These are phyloP conservation scores for Colletotrichum cereale DNA, from an alignment of 2,329 filamentous ascomycete genomes.

Conservation along the genomic window DNA sequence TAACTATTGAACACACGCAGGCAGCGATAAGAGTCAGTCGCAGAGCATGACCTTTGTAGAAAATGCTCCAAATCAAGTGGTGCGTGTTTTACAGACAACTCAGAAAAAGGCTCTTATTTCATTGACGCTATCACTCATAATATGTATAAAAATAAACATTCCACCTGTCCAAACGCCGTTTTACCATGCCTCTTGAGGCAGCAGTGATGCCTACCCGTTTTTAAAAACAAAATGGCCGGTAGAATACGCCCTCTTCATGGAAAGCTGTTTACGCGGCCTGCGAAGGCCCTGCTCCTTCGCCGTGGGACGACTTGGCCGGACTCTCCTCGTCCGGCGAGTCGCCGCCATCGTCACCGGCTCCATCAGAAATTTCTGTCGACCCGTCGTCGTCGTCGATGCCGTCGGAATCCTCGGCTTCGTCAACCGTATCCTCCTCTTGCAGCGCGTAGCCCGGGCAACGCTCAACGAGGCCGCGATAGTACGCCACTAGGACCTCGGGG, in stretches of 20 bases:
- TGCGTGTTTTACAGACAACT: background rate
- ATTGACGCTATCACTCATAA: conserved; percentile 38
- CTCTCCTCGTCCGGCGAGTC: conserved; percentile 41
- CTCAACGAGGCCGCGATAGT: conserved; percentile 89
- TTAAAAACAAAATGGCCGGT: conserved; percentile 18
- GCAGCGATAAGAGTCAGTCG: background rate
- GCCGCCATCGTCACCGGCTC: conserved; percentile 41
- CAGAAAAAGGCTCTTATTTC: conserved; percentile 35
- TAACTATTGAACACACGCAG: background rate
- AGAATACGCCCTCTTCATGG: conserved; percentile 1
- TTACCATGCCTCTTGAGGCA: conserved; percentile 37
- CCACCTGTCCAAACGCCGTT: conserved; percentile 35
- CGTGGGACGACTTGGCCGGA: conserved; percentile 27
- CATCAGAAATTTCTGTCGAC: conserved; percentile 47
- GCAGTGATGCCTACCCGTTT: conserved; percentile 36
- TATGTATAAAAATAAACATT: conserved; percentile 6
- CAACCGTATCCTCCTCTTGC: conserved; percentile 53
- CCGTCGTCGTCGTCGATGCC: conserved; percentile 52
- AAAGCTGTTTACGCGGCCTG: conserved; percentile 8
- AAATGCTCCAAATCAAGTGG: background rate
- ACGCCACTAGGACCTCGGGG: conserved; percentile 91
- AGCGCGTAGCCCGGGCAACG: conserved; percentile 69
- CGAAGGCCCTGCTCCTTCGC: conserved; percentile 1
- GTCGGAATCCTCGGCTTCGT: conserved; percentile 49
- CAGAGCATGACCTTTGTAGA: too few relatives aligned